Conservation (phyloP, 2,329 filamentous ascomycete genomes). For the Ascochyta rabiei region DNA sequence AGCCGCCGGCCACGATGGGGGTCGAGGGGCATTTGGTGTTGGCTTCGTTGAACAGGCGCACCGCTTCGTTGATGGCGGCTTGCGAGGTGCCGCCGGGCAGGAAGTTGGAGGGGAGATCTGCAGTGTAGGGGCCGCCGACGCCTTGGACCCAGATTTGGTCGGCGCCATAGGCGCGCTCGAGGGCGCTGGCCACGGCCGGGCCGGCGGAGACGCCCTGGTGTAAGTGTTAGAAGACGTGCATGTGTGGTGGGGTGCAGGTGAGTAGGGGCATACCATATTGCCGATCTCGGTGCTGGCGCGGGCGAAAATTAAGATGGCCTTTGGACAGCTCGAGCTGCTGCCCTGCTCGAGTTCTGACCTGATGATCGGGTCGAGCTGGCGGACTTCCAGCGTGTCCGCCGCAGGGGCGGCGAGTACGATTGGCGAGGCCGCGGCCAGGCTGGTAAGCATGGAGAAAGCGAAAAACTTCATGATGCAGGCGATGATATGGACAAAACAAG, state of each 20-base stretch:
- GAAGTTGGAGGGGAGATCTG: conserved; percentile 43
- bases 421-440: conserved; percentile 19
- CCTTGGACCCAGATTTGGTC: conserved; percentile 37
- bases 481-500: neutral
- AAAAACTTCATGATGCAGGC: conserved; percentile 30
- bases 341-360: conserved; percentile 34
- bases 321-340: conserved; percentile 25
- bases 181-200: conserved; percentile 25
- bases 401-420: conserved; percentile 10
- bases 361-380: conserved; percentile 18
- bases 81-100: conserved; percentile 39
- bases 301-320: conserved; percentile 38
- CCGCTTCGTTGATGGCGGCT: conserved; percentile 43
- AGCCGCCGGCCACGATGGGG: conserved; percentile 49
- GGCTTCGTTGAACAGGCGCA: conserved; percentile 45
- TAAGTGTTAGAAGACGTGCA: neutral
- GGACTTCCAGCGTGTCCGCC: conserved; percentile 13
- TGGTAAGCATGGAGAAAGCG: conserved; percentile 20
- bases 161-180: conserved; percentile 32
- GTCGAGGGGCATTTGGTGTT: conserved; percentile 48
- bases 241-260: neutral
- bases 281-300: conserved; percentile 32
- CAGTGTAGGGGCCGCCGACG: conserved; percentile 46
- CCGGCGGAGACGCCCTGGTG: conserved; percentile 29
- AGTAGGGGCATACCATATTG: conserved; percentile 31